A percentile compares a stretch with the other conserved stretches of the same genome.
These are phyloP conservation scores for Whalleya microplaca DNA, from an alignment of 2,329 filamentous ascomycete genomes.

Conservation along the genomic window DNA sequence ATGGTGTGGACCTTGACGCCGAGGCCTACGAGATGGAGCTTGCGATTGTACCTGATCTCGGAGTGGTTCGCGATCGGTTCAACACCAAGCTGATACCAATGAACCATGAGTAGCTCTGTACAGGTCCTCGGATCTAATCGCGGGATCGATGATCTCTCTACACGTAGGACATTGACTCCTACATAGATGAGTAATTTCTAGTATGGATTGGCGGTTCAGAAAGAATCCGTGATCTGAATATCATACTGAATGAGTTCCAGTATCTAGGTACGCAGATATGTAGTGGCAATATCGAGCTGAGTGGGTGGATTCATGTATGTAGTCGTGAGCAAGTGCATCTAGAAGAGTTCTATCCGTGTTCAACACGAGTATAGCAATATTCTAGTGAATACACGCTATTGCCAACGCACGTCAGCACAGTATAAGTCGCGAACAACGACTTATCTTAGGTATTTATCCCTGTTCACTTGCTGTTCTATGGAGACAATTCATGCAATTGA, in stretches of 20 bases:
- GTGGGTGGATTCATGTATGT: background rate
- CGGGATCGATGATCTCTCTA: background rate
- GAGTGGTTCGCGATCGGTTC: background rate
- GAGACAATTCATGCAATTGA: background rate
- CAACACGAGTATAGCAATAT: background rate
- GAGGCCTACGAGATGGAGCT: background rate
- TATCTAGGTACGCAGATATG: background rate
- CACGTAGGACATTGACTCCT: background rate
- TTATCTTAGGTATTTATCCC: background rate
- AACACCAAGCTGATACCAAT: background rate
- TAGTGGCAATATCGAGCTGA: background rate
- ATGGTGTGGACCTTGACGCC: constrained; percentile 15
- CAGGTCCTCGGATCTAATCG: background rate
- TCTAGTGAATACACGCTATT: background rate
- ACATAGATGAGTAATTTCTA: background rate
- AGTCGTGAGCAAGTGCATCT: background rate
- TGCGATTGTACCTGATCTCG: background rate
- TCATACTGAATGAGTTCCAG: background rate
- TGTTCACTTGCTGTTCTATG: background rate
- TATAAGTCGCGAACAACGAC: background rate
- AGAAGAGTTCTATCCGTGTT: background rate
- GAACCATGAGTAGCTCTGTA: background rate
- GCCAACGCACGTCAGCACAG: background rate
- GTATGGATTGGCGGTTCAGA: background rate
- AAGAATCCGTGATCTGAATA: background rate